Evolutionary conservation across 2,329 filamentous ascomycete genomes (phyloP).

Genomic region (Aspergillus vadensis): DNA sequence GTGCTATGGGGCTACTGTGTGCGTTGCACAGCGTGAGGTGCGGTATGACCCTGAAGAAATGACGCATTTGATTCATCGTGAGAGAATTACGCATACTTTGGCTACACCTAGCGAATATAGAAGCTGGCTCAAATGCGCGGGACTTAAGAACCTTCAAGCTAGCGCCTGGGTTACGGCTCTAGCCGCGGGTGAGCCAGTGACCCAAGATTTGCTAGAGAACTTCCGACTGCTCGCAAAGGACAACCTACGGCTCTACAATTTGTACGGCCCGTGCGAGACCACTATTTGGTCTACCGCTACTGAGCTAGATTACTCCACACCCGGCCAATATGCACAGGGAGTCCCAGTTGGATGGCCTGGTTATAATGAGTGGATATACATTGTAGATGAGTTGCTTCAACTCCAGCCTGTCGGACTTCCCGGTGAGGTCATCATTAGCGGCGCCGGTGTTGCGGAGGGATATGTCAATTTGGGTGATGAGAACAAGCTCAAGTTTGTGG

Average conservation of each 20-base stretch:
- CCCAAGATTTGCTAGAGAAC: not conserved
- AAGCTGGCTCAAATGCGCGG: conserved; percentile 11
- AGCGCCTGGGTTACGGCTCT: not conserved
- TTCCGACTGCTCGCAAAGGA: not conserved
- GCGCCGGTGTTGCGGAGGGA: conserved; percentile 26
- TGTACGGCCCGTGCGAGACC: conserved; percentile 27
- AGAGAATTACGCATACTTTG: conserved; percentile 11
- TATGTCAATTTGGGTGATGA: conserved; percentile 21
- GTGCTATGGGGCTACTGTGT: conserved; percentile 11
- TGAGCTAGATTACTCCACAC: conserved; percentile 12
- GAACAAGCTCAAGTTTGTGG: conserved; percentile 11
- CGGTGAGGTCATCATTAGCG: conserved; percentile 48
- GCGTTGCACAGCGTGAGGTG: not conserved
- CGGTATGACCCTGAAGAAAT: conserved; percentile 18
- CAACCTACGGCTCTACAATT: conserved; percentile 15
- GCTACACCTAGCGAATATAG: conserved; percentile 22
- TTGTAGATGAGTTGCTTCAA: conserved; percentile 40
- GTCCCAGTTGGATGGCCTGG: conserved; percentile 25
- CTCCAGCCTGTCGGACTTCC: conserved; percentile 43
- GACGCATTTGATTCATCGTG: conserved; percentile 3
- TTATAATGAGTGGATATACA: conserved; percentile 40
- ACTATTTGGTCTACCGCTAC: conserved; percentile 23
- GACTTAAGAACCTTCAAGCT: not conserved
- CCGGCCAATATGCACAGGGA: not conserved
- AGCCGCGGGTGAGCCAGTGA: not conserved